A percentile compares a stretch with the other conserved stretches of the same genome.
Evolutionary conservation across 2,329 filamentous ascomycete genomes (phyloP).

Genomic region (Arthrobotrys sinensis): DNA sequence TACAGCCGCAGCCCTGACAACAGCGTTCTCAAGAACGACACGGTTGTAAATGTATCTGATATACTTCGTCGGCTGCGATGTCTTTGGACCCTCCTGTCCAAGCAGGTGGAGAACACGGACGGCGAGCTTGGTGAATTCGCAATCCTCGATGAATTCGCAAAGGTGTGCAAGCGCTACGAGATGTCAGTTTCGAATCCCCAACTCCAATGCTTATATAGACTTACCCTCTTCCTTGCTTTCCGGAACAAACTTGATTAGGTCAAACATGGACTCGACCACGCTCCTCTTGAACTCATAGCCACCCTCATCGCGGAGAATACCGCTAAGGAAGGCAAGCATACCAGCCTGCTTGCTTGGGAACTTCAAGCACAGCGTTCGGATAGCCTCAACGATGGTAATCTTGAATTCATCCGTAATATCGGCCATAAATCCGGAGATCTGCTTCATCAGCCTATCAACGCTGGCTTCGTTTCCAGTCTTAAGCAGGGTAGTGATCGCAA

Average conservation of each 20-base stretch:
- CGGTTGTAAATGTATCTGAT: slow-evolving; percentile 99
- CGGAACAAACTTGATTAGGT: slow-evolving; percentile 98
- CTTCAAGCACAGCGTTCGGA: slow-evolving; percentile 95
- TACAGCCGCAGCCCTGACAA: slow-evolving; percentile 93
- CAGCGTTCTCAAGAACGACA: slow-evolving; percentile 95
- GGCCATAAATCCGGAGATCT: slow-evolving; percentile 97
- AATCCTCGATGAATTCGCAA: slow-evolving; percentile 99
- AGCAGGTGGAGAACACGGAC: slow-evolving; percentile 95
- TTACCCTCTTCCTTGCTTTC: slow-evolving; percentile 80
- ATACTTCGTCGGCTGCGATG: slow-evolving; percentile 95
- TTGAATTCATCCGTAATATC: slow-evolving; percentile 99
- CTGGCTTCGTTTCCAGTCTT: slow-evolving; percentile 99
- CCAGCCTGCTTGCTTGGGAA: slow-evolving; percentile 98
- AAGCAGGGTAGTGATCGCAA: slow-evolving; percentile 96
- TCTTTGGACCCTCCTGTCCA: slow-evolving; percentile 94
- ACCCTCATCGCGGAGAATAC: slow-evolving; percentile 95
- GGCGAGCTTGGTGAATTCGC: slow-evolving; percentile 97
- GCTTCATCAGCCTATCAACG: slow-evolving; percentile 97
- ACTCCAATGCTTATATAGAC: slow-evolving; percentile 49
- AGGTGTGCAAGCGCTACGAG: slow-evolving; percentile 84
- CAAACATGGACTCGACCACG: slow-evolving; percentile 99
- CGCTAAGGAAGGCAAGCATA: slow-evolving; percentile 96
- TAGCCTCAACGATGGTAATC: slow-evolving; percentile 99
- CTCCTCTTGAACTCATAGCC: slow-evolving; percentile 98
- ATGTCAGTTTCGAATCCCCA: slow-evolving; percentile 62